Conservation (phyloP, 305 asterid species). For the Fraxinus latifolia region DNA sequence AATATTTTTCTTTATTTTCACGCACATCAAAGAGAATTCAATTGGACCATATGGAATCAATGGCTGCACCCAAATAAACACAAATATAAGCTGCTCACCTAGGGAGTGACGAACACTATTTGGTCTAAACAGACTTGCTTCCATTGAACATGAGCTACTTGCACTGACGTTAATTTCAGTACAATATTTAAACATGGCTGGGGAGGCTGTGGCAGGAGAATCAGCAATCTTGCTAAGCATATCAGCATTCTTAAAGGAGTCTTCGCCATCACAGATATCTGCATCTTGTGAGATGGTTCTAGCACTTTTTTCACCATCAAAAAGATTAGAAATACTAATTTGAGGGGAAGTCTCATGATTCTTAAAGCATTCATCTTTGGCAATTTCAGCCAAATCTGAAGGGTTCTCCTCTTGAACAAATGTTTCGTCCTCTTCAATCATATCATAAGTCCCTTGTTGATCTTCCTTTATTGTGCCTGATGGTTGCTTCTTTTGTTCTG, state of each 20-base stretch:
- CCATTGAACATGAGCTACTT: conserved; percentile 25
- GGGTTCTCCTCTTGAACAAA: conserved; percentile 13
- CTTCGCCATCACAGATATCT: conserved; percentile 4
- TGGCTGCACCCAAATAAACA: neutral
- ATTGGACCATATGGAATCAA: neutral
- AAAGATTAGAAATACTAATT: conserved; percentile 2
- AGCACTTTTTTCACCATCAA: conserved; percentile 24
- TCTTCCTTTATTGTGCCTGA: conserved; percentile 9
- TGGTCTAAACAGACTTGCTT: conserved; percentile 22
- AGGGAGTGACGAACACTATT: conserved; percentile 4
- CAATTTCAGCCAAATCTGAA: conserved; percentile 26
- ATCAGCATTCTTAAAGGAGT: conserved; percentile 7
- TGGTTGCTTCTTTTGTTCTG: conserved; percentile 11
- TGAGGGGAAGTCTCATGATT: conserved; percentile 8
- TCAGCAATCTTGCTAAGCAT: conserved; percentile 19
- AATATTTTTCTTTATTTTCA: neutral
- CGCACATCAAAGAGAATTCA: neutral
- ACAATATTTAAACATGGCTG: neutral
- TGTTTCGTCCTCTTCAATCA: conserved; percentile 18
- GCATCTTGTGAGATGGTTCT: conserved; percentile 15
- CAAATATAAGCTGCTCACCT: conserved; percentile 23
- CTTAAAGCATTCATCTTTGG: conserved; percentile 19
- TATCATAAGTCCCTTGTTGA: conserved; percentile 13
- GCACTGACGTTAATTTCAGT: neutral
- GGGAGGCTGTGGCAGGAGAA: conserved; percentile 10